phyloP scores from a whole-genome alignment of 176 grass and related monocot genomes.

The Eragrostis nindensis region DNA sequence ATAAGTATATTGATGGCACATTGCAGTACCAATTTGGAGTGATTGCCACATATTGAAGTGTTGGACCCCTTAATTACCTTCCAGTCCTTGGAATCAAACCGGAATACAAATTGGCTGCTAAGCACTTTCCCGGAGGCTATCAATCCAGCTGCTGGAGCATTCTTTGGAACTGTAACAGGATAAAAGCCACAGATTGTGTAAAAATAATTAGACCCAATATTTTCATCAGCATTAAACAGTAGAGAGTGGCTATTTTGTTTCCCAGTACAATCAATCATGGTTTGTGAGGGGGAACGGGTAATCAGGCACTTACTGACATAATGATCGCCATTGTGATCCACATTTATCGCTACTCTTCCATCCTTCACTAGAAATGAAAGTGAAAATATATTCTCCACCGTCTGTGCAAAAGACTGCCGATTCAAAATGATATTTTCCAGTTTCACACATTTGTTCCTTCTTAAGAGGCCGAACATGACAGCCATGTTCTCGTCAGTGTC shows the following conservation, averaged over 20 bases:
- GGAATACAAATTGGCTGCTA: constrained; percentile 52
- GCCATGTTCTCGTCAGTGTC: constrained; percentile 41
- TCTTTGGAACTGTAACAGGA: constrained; percentile 42
- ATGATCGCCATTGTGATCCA: background rate
- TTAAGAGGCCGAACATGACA: constrained; percentile 45
- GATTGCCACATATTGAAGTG: background rate
- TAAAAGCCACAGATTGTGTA: background rate
- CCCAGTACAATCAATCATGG: background rate
- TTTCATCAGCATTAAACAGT: background rate
- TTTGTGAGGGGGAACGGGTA: too few relatives aligned
- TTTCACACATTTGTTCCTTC: constrained; percentile 27
- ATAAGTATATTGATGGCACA: too few relatives aligned
- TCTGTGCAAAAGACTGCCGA: constrained; percentile 44
- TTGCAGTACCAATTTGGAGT: too few relatives aligned
- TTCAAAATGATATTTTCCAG: constrained; percentile 50
- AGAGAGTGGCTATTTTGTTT: too few relatives aligned
- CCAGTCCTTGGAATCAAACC: constrained; percentile 54
- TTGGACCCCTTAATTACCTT: constrained; percentile 32
- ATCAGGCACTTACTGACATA: too few relatives aligned
- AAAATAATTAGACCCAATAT: too few relatives aligned
- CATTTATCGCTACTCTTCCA: constrained; percentile 38
- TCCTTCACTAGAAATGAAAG: constrained; percentile 62
- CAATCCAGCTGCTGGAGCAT: constrained; percentile 40
- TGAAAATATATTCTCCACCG: constrained; percentile 56
- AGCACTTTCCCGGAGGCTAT: constrained; percentile 29